Evolutionary conservation across 1,284 basidiomycete species (phyloP).

Genomic region (Moesziomyces antarcticus): DNA sequence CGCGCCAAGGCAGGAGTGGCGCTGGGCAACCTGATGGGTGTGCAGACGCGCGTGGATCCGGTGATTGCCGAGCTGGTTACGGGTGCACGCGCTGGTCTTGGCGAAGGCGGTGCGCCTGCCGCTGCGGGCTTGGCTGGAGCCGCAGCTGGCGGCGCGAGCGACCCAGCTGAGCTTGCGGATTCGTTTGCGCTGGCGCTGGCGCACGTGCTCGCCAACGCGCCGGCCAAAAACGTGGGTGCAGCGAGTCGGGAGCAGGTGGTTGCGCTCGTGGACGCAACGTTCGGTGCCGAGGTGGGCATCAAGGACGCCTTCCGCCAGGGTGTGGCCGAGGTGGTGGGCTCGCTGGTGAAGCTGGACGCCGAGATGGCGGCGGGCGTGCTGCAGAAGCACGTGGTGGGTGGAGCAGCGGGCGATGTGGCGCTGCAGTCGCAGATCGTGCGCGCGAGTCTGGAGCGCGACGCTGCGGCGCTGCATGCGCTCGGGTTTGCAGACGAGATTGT

Average conservation of each 20-base stretch:
- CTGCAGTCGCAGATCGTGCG: slow-evolving; percentile 41
- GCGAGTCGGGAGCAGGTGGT: slow-evolving; percentile 78
- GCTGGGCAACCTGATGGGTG: slow-evolving; percentile 88
- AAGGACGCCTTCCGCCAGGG: slow-evolving; percentile 75
- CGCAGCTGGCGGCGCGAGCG: slow-evolving; percentile 18
- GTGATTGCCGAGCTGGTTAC: slow-evolving; percentile 84
- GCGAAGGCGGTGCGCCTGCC: slow-evolving; percentile 15
- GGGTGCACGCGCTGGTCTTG: slow-evolving; percentile 73
- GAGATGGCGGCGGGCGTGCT: slow-evolving; percentile 20
- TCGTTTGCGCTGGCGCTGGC: slow-evolving; percentile 82
- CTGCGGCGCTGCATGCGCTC: slow-evolving; percentile 32
- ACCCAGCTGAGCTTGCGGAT: slow-evolving; percentile 69
- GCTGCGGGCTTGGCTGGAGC: slow-evolving; percentile 29
- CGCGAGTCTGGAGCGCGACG: slow-evolving; percentile 35
- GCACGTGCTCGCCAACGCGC: slow-evolving; percentile 77
- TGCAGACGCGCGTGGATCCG: slow-evolving; percentile 72
- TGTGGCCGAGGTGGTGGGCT: slow-evolving; percentile 76
- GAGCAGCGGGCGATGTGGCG: slow-evolving; percentile 26
- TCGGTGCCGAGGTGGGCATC: slow-evolving; percentile 69
- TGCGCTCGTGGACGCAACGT: slow-evolving; percentile 82
- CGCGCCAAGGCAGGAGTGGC: slow-evolving; percentile 84
- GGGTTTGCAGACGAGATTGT: slow-evolving; percentile 36
- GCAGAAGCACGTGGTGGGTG: slow-evolving; percentile 29
- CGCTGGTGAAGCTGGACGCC: slow-evolving; percentile 73
- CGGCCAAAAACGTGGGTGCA: slow-evolving; percentile 79